Base-by-base conservation (phyloP, 495 filamentous ascomycete species). In the Penicillium lividum region DNA sequence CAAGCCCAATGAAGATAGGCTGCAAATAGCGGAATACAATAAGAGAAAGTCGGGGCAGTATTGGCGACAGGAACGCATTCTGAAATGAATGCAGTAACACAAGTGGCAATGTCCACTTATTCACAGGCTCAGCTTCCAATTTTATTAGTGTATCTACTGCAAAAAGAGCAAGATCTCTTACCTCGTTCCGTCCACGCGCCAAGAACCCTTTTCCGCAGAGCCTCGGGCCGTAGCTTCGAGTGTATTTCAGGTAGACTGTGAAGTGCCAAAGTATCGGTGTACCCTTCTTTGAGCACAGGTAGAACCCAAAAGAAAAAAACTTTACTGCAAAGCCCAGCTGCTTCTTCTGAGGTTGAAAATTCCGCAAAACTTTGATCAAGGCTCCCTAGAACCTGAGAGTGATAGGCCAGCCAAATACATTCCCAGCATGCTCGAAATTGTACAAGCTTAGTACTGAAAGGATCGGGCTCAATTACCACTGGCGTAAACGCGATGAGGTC, bases 1-100 rank as follows among this genome's bases (percentile, higher is more conserved):
- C 53, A 33, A 45, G 34, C 7, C 53, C 42, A 48, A 55, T 55
- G 43, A 55, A 33, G 22, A 48, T 15, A 28, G 53, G 53, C 28
- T 55, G 53, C 43, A 55, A 10, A 45, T 55, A 55, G 15, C 31
- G 34, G 16, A 55, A 55, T 48, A 55, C 6, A 42, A 55, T 48
- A 22, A 55, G 42, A 27, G 44, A 28, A 5, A 48, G 15, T 16
- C 53, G 53, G 3, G 53, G 43, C n/a, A 38, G 27, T 10, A 55
- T 47, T 11, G 53, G 53, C 8, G 43, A 48, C 13, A 55, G 13
- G 7, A 55, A 36, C 4, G 53, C 28, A 25, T 48, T 10, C 9
- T 36, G 33, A 4, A 48, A 42, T 18, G 38, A 55, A 7, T 25
- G 15, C 15, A 38, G 2, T 18, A 55, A 46, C 30, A 33, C 15